Evolutionary conservation across 176 grass and related monocot species (phyloP), one percentile per base, ranked within the genome.

Genomic region (Lolium multiflorum): DNA sequence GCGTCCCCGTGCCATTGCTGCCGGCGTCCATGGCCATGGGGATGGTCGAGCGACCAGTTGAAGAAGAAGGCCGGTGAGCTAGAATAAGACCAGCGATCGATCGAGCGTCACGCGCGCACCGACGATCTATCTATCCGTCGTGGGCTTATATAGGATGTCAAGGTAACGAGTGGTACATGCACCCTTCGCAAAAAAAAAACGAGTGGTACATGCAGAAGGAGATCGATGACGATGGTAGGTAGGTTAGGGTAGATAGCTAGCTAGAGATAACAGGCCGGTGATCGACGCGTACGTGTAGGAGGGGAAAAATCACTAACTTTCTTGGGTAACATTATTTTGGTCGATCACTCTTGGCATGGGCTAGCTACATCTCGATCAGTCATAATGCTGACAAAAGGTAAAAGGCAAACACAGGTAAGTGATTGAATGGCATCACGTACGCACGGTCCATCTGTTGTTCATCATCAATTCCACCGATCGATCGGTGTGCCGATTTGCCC

Each of bases 221-320:
- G 13, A 74, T 74, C n/a, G 21, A 74, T 48, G 71, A 69, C 37
- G 31, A 73, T 48, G 44, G 43, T 50, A 16, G 71, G 71, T 49
- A 74, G 46, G 71, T 74, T 49, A 74, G 46, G 22, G 71, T 74
- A 74, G 71, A 26, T 74, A 10, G 71, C 22, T 50, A 26, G 71
- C 46, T 74, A 25, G 21, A 50, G 44, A 25, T 39, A 46, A 3
- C 28, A 51, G 71, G n/a, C n/a, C n/a, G n/a, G 22, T 74, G 71
- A 9, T 65, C 25, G 5, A 31, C 13, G 25, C 62, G 25, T 74
- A 22, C 46, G 71, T 50, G 71, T 44, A 14, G n/a, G 44, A 26
- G 71, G 9, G 41, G 9, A 65, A 31, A 65, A 31, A 6, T 65
- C 14, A 65, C 25, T 16, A 28, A 31, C 62, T 65, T 31, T 31